phyloP scores from a whole-genome alignment of 2,329 filamentous ascomycete genomes.

The Alternaria burnsii region DNA sequence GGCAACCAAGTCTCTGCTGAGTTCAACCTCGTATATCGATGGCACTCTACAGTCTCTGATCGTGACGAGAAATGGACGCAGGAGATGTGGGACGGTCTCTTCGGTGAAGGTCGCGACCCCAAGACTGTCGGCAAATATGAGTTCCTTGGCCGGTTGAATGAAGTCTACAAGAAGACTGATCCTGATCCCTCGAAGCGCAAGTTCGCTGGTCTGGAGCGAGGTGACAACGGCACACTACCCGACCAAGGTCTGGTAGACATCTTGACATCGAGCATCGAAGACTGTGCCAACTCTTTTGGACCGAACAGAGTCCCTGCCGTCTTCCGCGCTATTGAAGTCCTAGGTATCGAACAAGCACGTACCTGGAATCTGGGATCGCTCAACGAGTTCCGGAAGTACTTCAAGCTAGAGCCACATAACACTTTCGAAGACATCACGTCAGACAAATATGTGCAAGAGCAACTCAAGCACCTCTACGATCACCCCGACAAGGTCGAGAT shows the following conservation, averaged over 20 bases:
- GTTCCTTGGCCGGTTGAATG: conserved; percentile 68
- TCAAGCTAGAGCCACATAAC: conserved; percentile 76
- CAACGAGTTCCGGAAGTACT: conserved; percentile 87
- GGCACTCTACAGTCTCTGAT: conserved; percentile 81
- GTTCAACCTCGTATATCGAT: conserved; percentile 88
- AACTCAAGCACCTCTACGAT: conserved; percentile 69
- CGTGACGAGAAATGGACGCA: conserved; percentile 84
- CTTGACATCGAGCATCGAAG: conserved; percentile 74
- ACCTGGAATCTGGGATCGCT: conserved; percentile 80
- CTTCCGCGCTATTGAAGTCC: conserved; percentile 78
- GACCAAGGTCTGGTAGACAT: conserved; percentile 81
- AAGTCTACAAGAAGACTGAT: conserved; percentile 68
- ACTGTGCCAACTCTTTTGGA: conserved; percentile 70
- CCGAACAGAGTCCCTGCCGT: conserved; percentile 75
- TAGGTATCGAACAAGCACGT: conserved; percentile 80
- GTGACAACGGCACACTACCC: conserved; percentile 71
- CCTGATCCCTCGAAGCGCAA: conserved; percentile 73
- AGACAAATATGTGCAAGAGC: conserved; percentile 73
- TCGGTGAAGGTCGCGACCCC: conserved; percentile 59
- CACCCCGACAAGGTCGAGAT: conserved; percentile 82
- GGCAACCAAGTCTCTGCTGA: conserved; percentile 87
- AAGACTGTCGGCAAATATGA: conserved; percentile 66
- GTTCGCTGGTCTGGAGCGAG: conserved; percentile 72
- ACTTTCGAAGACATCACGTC: conserved; percentile 86
- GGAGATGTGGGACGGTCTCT: conserved; percentile 55